These are phyloP conservation scores for Multifurca ochricompacta DNA, from an alignment of 768 basidiomycete species.

Conservation along the genomic window DNA sequence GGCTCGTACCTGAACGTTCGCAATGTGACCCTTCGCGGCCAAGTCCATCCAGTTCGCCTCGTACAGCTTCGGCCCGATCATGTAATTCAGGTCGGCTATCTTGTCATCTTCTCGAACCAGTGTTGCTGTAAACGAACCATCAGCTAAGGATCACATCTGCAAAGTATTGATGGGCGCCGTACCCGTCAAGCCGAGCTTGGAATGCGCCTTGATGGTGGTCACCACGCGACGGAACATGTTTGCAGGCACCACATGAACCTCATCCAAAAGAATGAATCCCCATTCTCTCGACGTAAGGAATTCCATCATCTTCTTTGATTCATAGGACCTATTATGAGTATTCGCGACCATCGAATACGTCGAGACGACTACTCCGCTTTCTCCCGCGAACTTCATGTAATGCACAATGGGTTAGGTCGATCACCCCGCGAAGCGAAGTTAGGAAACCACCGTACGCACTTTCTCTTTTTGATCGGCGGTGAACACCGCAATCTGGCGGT, in stretches of 20 bases:
- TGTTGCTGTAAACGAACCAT: constrained; percentile 53
- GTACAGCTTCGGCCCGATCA: constrained; percentile 98
- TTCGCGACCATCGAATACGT: constrained; percentile 99
- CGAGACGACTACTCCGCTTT: constrained; percentile 96
- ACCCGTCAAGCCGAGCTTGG: constrained; percentile 97
- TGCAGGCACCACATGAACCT: constrained; percentile 98
- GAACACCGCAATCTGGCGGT: constrained; percentile 93
- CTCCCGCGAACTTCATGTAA: constrained; percentile 74
- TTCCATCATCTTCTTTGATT: constrained; percentile 99
- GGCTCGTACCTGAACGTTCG: constrained; percentile 87
- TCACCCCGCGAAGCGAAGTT: constrained; percentile 11
- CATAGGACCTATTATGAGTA: constrained; percentile 96
- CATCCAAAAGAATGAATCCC: constrained; percentile 96
- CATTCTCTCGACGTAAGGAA: constrained; percentile 97
- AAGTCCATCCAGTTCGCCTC: constrained; percentile 99
- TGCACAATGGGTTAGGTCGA: constrained; percentile 8
- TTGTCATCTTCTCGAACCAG: constrained; percentile 99
- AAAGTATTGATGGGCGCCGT: constrained; percentile 22
- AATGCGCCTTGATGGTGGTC: constrained; percentile 97
- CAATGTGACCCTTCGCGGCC: constrained; percentile 98
- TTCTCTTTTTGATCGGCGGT: constrained; percentile 98
- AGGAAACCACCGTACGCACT: constrained; percentile 34
- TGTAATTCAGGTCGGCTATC: constrained; percentile 96
- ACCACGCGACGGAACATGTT: constrained; percentile 98
- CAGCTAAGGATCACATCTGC: not conserved